Conservation (phyloP, 371 early-diverging fungal genomes). For the Mucor plumbeus region DNA sequence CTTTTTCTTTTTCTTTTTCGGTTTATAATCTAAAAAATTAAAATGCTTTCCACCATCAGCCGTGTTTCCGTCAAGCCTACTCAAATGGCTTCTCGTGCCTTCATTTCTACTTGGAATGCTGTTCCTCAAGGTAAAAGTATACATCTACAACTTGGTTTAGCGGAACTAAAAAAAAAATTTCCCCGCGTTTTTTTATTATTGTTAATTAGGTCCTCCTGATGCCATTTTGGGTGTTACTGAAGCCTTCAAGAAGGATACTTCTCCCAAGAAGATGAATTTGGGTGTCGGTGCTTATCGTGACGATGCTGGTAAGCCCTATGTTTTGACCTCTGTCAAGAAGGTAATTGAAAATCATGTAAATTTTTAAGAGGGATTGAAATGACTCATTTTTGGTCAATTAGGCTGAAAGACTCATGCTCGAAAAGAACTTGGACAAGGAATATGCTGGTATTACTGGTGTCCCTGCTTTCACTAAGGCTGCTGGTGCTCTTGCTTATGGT, state of each 20-base stretch:
- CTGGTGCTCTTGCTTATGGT: slow-evolving; percentile 91
- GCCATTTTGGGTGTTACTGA: slow-evolving; percentile 96
- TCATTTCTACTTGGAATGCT: slow-evolving; percentile 75
- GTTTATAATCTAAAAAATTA: not conserved
- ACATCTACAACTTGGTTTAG: not conserved
- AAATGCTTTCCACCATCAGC: slow-evolving; percentile 57
- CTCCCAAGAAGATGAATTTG: slow-evolving; percentile 95
- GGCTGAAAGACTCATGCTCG: slow-evolving; percentile 83
- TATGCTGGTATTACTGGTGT: slow-evolving; percentile 96
- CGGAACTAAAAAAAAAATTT: slow-evolving; percentile 13
- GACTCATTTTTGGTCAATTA: slow-evolving; percentile 31
- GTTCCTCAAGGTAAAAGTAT: slow-evolving; percentile 71
- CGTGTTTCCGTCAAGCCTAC: slow-evolving; percentile 47
- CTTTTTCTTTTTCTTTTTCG: not conserved
- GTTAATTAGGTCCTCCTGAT: slow-evolving; percentile 85
- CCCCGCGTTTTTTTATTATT: slow-evolving; percentile 17
- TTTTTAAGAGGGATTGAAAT: not conserved
- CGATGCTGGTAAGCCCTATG: slow-evolving; percentile 93
- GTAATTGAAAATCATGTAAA: slow-evolving; percentile 37
- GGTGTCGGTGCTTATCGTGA: slow-evolving; percentile 99
- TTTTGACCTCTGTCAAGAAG: slow-evolving; percentile 87
- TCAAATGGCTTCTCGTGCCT: slow-evolving; percentile 57
- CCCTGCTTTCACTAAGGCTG: slow-evolving; percentile 80
- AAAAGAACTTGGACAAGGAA: slow-evolving; percentile 87
- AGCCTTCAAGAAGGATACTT: slow-evolving; percentile 92